Base-by-base conservation (phyloP, 2,329 filamentous ascomycete genomes). In the Exophiala bonariae region DNA sequence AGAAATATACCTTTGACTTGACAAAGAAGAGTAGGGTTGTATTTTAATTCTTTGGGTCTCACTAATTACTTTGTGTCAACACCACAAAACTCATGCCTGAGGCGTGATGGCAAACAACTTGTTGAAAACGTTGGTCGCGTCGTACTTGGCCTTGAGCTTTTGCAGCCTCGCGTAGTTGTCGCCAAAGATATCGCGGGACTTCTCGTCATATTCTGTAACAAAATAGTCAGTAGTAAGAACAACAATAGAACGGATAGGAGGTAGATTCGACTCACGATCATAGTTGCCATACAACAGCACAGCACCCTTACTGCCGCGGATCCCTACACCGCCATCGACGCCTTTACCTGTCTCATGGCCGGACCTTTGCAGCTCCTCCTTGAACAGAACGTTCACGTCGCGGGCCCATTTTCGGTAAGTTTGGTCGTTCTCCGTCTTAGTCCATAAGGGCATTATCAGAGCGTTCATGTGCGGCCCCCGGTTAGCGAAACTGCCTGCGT, bases 81-180 rank as follows among this genome's bases (percentile, higher is more conserved):
- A n/a, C n/a, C n/a, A n/a, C n/a, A n/a, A n/a, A n/a, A n/a, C n/a
- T 42, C 30, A 52, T 28, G 46, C 34, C 19, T 47, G 45, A 7
- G 57, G 52, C 4, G 49, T 42, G 34, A 70, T 65, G 0, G 67
- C 61, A 28, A 69, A 67, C 60, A 70, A 65, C 52, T 74, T 75
- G 35, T 71, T 64, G 55, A 77, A 78, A 14, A 75, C 56, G 52
- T 73, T 75, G 3, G 48, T 62, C 2, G 74, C 72, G 54, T 77
- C 74, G 48, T 75, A 77, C 42, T 63, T 63, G 16, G 63, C 66
- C 61, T 78, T 77, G 32, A 77, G 55, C 4, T 58, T 54, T 52
- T 70, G 66, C 35, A 78, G 54, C 6, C 66, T 59, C 2, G 55
- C 53, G 31, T 70, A 68, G 44, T 76, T 74, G 10, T 63, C 63